These are phyloP conservation scores for Wickerhamiella azyma DNA, from an alignment of 805 yeast genomes.

Conservation along the genomic window DNA sequence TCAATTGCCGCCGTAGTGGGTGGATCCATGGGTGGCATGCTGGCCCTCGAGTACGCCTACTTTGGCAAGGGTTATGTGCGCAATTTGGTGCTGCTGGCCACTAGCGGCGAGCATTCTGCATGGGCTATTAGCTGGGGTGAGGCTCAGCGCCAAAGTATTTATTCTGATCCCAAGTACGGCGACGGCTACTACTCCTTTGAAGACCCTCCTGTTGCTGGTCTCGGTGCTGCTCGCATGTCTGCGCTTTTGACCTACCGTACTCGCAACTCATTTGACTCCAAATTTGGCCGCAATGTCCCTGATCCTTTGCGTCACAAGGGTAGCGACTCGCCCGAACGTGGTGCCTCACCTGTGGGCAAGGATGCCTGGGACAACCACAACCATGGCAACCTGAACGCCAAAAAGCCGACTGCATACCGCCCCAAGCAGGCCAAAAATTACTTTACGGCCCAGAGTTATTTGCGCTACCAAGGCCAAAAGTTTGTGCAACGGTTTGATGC, in stretches of 20 bases:
- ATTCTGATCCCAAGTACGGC: slow-evolving; percentile 82
- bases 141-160: slow-evolving; percentile 91
- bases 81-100: slow-evolving; percentile 70
- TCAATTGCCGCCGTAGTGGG: slow-evolving; percentile 79
- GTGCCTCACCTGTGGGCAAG: slow-evolving; percentile 28
- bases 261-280: slow-evolving; percentile 76
- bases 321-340: slow-evolving; percentile 23
- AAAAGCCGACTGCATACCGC: slow-evolving; percentile 13
- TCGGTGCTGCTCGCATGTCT: slow-evolving; percentile 96
- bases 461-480: slow-evolving; percentile 88
- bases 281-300: slow-evolving; percentile 78
- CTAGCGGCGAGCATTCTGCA: slow-evolving; percentile 88
- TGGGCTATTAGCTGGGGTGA: slow-evolving; percentile 99
- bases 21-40: slow-evolving; percentile 99
- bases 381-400: slow-evolving; percentile 45
- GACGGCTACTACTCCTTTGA: slow-evolving; percentile 73
- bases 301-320: slow-evolving; percentile 31
- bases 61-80: slow-evolving; percentile 55
- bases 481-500: slow-evolving; percentile 88
- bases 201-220: slow-evolving; percentile 75
- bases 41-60: slow-evolving; percentile 77
- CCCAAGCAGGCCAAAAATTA: slow-evolving; percentile 35
- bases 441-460: slow-evolving; percentile 90
- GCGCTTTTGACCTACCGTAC: slow-evolving; percentile 88
- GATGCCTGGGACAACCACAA: slow-evolving; percentile 79